Base-by-base conservation (phyloP, 192 early-diverging fungal species). In the Chytriomyces hyalinus region DNA sequence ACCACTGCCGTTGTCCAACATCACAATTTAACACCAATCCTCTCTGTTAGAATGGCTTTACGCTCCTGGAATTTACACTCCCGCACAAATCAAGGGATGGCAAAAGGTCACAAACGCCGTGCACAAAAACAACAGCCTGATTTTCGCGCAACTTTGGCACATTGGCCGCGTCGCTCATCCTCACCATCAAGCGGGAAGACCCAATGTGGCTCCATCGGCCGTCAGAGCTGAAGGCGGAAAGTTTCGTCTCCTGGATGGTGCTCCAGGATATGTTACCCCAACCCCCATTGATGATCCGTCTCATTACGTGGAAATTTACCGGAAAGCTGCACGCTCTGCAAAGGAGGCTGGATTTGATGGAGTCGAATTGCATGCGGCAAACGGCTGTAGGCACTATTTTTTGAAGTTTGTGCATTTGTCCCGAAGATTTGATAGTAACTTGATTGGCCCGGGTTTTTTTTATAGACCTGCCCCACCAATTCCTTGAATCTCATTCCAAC, bases 71-170 rank as follows among this genome's bases (percentile, higher is more conserved):
- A 87, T 87, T 20, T 87, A 72, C 49, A 81, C 53, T 15, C 48
- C 80, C 3, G 80, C 75, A 6, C 87, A 88, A 59, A 71, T 86
- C 26, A 68, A 65, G 1, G 71, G 49, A n/a, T 88, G 87, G 87
- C 82, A 79, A 59, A 64, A 81, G 49, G 78, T 86, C 51, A 84
- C 84, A 26, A 53, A 87, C 10, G 60, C 76, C n/a, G 86, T 86
- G 1, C 82, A 88, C 48, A 67, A 48, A 0, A 60, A 75, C 36
- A 81, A 81, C 13, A 70, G 81, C 36, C n/a, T 83, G 20, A 84
- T 88, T 57, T 88, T 82, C 49, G 46, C 47, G 2, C 87, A 88
- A 66, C 61, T 88, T 3, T 88, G 86, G 87, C 84, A 86, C 62
- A 49, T 82, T 51, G 80, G 80, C 22, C 80, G 78, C 47, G 78